phyloP scores from a whole-genome alignment of 306 rosid genomes.

The Citrullus colocynthis region DNA sequence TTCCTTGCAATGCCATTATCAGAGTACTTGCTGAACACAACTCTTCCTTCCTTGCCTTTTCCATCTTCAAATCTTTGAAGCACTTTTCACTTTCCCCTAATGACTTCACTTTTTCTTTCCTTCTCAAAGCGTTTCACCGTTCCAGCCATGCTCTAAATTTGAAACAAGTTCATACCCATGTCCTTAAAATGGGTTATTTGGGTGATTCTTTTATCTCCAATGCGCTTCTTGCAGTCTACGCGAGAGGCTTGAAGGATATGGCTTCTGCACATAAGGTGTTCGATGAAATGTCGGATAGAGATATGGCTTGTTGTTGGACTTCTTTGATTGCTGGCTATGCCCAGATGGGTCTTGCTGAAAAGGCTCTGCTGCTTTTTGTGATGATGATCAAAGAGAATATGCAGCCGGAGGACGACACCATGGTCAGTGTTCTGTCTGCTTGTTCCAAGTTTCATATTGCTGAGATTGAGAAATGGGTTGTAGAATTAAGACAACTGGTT shows the following conservation, averaged over 20 bases:
- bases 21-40: slow-evolving; percentile 36
- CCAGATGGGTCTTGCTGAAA: slow-evolving; percentile 22
- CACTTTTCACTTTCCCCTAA: slow-evolving; percentile 30
- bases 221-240: slow-evolving; percentile 30
- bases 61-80: slow-evolving; percentile 25
- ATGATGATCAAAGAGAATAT: slow-evolving; percentile 29
- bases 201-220: slow-evolving; percentile 25
- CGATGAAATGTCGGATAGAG: slow-evolving; percentile 44
- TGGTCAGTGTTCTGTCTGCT: slow-evolving; percentile 45
- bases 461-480: slow-evolving; percentile 36
- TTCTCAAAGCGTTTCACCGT: slow-evolving; percentile 33
- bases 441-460: slow-evolving; percentile 39
- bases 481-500: slow-evolving; percentile 10
- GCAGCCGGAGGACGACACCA: slow-evolving; percentile 32
- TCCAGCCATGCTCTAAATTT: slow-evolving; percentile 15
- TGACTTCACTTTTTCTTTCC: slow-evolving; percentile 44
- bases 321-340: slow-evolving; percentile 39
- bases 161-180: slow-evolving; percentile 33
- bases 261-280: slow-evolving; percentile 32
- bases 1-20: slow-evolving; percentile 46
- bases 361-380: slow-evolving; percentile 29
- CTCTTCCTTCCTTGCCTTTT: slow-evolving; percentile 18
- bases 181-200: slow-evolving; percentile 27
- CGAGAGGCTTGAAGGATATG: slow-evolving; percentile 24
- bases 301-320: slow-evolving; percentile 32